These are phyloP conservation scores for Salix viminalis DNA, from an alignment of 345 rosid species.

Conservation along the genomic window DNA sequence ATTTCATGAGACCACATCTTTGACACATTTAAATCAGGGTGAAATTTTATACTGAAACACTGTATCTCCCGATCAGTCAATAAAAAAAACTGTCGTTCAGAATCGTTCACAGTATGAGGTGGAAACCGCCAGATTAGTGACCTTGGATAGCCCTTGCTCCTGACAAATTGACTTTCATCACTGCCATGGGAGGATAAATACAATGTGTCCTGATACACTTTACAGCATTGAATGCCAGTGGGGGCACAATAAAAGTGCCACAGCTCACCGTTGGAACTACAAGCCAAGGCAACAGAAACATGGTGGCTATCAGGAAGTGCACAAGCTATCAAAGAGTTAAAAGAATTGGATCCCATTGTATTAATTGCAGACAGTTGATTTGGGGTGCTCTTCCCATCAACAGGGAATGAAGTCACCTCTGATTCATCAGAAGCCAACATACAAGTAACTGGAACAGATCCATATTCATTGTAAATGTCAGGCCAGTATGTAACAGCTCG, in stretches of 20 bases:
- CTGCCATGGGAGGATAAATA: slow-evolving; percentile 37
- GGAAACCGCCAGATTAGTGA: slow-evolving; percentile 66
- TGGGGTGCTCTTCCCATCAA: slow-evolving; percentile 30
- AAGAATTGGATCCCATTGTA: slow-evolving; percentile 32
- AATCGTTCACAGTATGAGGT: slow-evolving; percentile 28
- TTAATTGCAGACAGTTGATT: slow-evolving; percentile 34
- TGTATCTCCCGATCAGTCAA: slow-evolving; percentile 74
- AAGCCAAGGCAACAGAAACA: slow-evolving; percentile 58
- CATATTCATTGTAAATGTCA: slow-evolving; percentile 48
- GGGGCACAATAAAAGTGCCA: slow-evolving; percentile 72
- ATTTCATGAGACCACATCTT: slow-evolving; percentile 78
- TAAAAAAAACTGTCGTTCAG: slow-evolving; percentile 51
- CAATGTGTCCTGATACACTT: slow-evolving; percentile 30
- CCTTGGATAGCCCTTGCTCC: slow-evolving; percentile 69
- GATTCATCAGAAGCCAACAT: slow-evolving; percentile 39
- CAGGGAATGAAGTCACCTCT: slow-evolving; percentile 39
- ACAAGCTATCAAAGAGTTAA: slow-evolving; percentile 69
- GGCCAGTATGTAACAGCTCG: slow-evolving; percentile 69
- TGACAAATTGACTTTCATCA: slow-evolving; percentile 28
- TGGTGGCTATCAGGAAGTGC: slow-evolving; percentile 32
- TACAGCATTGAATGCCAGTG: slow-evolving; percentile 33
- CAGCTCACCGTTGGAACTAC: slow-evolving; percentile 68
- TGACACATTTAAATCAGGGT: slow-evolving; percentile 42
- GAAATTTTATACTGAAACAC: slow-evolving; percentile 47
- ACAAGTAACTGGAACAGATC: slow-evolving; percentile 38